phyloP scores from a whole-genome alignment of 805 yeast species.

The Hanseniaspora nectarophila region DNA sequence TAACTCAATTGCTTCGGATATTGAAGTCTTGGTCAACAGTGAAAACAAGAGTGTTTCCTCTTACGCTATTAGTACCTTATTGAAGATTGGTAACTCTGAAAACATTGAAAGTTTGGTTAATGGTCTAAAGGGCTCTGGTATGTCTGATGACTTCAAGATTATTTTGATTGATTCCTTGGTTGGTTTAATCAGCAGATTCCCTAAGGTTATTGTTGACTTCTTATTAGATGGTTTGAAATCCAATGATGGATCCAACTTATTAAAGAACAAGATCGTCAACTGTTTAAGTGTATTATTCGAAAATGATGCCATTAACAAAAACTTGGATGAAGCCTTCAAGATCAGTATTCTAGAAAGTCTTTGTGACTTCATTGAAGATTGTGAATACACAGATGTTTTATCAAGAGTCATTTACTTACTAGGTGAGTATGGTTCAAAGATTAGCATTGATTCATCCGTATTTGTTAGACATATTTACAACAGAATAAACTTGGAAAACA shows the following conservation, averaged over 20 bases:
- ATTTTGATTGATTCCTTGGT: slow-evolving; percentile 92
- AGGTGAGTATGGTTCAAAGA: slow-evolving; percentile 85
- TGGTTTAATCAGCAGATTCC: slow-evolving; percentile 84
- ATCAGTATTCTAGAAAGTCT: slow-evolving; percentile 74
- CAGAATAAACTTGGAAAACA: slow-evolving; percentile 90
- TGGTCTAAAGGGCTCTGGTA: slow-evolving; percentile 83
- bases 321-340: slow-evolving; percentile 67
- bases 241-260: slow-evolving; percentile 70
- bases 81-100: slow-evolving; percentile 87
- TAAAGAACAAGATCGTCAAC: slow-evolving; percentile 80
- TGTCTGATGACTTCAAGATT: slow-evolving; percentile 88
- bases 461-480: slow-evolving; percentile 94
- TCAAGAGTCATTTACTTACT: slow-evolving; percentile 85
- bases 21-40: slow-evolving; percentile 79
- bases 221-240: slow-evolving; percentile 75
- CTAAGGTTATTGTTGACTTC: slow-evolving; percentile 68
- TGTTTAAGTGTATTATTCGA: slow-evolving; percentile 85
- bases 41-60: slow-evolving; percentile 86
- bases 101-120: slow-evolving; percentile 79
- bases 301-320: slow-evolving; percentile 1
- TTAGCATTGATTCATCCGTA: slow-evolving; percentile 56
- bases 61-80: slow-evolving; percentile 87
- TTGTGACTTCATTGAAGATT: slow-evolving; percentile 96
- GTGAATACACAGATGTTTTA: slow-evolving; percentile 87
- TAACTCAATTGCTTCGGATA: slow-evolving; percentile 62